Percentiles rank a stretch among this genome's conserved stretches.
Evolutionary conservation across 768 basidiomycete genomes (phyloP).

Genomic region (Tylopilus balloui): DNA sequence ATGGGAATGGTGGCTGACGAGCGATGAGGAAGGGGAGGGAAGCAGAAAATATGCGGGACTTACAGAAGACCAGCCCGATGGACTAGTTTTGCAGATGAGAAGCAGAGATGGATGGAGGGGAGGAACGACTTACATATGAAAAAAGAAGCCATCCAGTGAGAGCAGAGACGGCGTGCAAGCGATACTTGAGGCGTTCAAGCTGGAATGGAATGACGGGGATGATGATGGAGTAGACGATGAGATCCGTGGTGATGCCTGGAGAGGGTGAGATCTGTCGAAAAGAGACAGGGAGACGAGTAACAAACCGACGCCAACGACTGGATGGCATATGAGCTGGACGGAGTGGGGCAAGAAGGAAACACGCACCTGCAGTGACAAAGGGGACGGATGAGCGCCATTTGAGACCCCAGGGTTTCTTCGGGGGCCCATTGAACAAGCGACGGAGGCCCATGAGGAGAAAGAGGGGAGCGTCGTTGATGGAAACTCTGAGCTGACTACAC

Average conservation of each 20-base stretch:
- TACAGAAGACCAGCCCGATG: conserved; percentile 50
- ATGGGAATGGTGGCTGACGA: conserved; percentile 53
- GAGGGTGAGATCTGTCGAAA: background rate
- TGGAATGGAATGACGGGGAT: conserved; percentile 64
- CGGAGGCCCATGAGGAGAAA: conserved; percentile 8
- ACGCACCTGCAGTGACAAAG: conserved; percentile 47
- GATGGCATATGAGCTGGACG: background rate
- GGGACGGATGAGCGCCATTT: conserved; percentile 56
- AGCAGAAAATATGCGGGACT: background rate
- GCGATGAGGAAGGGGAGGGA: background rate
- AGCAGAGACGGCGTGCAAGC: conserved; percentile 38
- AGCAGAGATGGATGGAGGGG: conserved; percentile 1
- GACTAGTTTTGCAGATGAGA: conserved; percentile 40
- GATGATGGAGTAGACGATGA: conserved; percentile 58
- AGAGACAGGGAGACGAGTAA: background rate
- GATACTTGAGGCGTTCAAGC: conserved; percentile 45
- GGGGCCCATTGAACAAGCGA: background rate
- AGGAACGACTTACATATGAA: conserved; percentile 43
- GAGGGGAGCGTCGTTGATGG: background rate
- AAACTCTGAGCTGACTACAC: background rate
- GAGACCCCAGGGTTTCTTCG: conserved; percentile 40
- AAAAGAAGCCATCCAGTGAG: conserved; percentile 59
- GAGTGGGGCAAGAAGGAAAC: background rate
- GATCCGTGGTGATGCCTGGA: conserved; percentile 42
- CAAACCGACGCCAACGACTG: conserved; percentile 49